Base-by-base conservation (phyloP, 495 filamentous ascomycete species). In the Lasiosphaeriaceae sp. region DNA sequence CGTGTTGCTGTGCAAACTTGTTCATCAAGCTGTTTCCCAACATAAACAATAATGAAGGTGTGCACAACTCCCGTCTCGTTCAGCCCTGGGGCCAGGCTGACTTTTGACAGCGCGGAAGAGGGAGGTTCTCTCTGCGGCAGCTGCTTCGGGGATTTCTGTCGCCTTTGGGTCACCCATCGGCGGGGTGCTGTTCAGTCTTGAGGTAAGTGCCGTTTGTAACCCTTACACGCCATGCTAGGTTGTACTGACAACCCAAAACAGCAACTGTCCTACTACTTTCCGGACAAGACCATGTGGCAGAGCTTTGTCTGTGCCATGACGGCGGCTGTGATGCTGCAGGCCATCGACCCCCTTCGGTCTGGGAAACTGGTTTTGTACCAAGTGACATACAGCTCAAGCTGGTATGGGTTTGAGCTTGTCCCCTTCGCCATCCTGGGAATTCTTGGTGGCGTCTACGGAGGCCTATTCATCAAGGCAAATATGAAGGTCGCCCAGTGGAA, bases 271-370 rank as follows among this genome's bases (percentile, higher is more conserved):
- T 98, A 97, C 74, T 98, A 97, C 70, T 98, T 98, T 60, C 94
- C 94, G 1, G 94, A 98, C 66, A 97, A 97, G 69, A 96, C 94
- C 1, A 98, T 98, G 94, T 98, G 94, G 94, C 93, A 97, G 67
- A 96, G 90, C 67, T 97, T 98, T 73, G 94, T 98, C 17, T 96
- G 93, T 64, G 94, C 94, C 64, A 97, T 97, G 92, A 88, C 96
- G 11, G 94, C 94, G 16, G 92, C 95, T 16, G 90, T 97, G 9
- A 90, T 90, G 16, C 73, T 98, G 24, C 93, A 98, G 69, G 90
- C 90, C 26, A 81, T 96, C 54, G 92, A 98, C 66, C 94, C 94
- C 12, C 97, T 97, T 70, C 83, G 94, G 41, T 96, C 93, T 3
- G 94, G 95, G 19, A 97, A 97, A 66, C 86, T 98, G 52, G 94